Evolutionary conservation across 78 protist species (phyloP), one percentile per base, ranked within the genome.

Genomic region (Dictyostelium purpureum): DNA sequence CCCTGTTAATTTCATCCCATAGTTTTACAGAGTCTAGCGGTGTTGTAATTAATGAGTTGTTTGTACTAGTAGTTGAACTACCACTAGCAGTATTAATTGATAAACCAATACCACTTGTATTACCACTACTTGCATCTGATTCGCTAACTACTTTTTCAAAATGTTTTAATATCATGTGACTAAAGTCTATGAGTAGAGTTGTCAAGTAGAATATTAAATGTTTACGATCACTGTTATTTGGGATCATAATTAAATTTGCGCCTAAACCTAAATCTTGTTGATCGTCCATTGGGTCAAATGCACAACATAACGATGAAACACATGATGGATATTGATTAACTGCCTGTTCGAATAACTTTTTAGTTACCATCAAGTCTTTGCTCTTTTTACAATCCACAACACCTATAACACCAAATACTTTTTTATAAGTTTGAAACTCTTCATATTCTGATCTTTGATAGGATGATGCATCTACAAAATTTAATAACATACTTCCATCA

Each of bases 251-350:
- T 38, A 85, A 69, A 37, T 85, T 85, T 51, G 47, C 81, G 3
- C 92, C 92, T 14, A 67, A 49, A 10, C 77, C 78, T 28, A 85
- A 54, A 73, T 85, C 92, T 1, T 2, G 83, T 73, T 85, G 92
- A n/a, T 85, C 92, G n/a, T 85, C 92, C 59, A 70, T 45, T 33
- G 92, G 92, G 37, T 85, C 92, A 43, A 85, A 85, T 54, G 92
- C 92, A 85, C 79, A 85, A 63, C 92, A 85, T 9, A 85, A 14
- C 6, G 92, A 37, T 3, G 74, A 40, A 10, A 85, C 92, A 28
- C 74, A 63, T 10, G 82, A 73, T 6, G 70, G 80, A 45, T 85
- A 85, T 9, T 35, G 45, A 6, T 49, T 26, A 14, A 85, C 73
- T 33, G 92, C 82, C 9, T 61, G 47, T 49, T 85, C 82, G 47